phyloP scores from a whole-genome alignment of 2,329 filamentous ascomycete genomes.

The Talaromyces sp. region DNA sequence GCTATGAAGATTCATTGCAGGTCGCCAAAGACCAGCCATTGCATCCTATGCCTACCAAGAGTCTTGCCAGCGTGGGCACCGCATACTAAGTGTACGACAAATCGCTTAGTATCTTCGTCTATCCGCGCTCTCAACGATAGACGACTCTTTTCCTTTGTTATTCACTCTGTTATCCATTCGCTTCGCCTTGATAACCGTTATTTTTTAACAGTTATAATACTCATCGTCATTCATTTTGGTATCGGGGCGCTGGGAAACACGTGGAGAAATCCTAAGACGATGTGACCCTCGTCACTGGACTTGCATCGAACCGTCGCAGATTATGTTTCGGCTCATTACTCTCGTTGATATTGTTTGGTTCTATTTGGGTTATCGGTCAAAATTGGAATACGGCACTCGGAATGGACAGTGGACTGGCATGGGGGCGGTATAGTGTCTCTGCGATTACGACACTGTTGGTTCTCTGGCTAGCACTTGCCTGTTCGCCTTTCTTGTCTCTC shows the following conservation, averaged over 20 bases:
- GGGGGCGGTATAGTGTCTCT: conserved; percentile 31
- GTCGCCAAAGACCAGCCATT: conserved; percentile 41
- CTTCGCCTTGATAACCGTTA: conserved; percentile 16
- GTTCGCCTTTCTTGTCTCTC: conserved; percentile 23
- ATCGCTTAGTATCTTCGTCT: not conserved
- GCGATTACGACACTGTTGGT: conserved; percentile 26
- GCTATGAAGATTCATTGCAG: conserved; percentile 71
- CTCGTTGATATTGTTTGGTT: conserved; percentile 37
- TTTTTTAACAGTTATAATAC: conserved; percentile 17
- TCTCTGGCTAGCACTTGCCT: conserved; percentile 32
- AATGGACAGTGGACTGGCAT: conserved; percentile 37
- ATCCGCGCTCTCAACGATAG: not conserved
- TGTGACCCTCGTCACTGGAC: conserved; percentile 18
- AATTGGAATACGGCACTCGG: conserved; percentile 29
- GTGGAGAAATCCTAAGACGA: conserved; percentile 21
- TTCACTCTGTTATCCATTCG: conserved; percentile 19
- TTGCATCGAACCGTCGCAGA: conserved; percentile 19
- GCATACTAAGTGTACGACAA: conserved; percentile 33
- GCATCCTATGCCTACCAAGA: conserved; percentile 44
- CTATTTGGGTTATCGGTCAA: conserved; percentile 39
- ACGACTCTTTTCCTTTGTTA: conserved; percentile 18
- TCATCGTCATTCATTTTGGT: conserved; percentile 21
- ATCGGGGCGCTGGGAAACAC: conserved; percentile 15
- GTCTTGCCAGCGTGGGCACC: conserved; percentile 42
- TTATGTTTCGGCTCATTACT: conserved; percentile 22